Base-by-base conservation (phyloP, 192 early-diverging fungal genomes). In the Entomortierella parvispora region DNA sequence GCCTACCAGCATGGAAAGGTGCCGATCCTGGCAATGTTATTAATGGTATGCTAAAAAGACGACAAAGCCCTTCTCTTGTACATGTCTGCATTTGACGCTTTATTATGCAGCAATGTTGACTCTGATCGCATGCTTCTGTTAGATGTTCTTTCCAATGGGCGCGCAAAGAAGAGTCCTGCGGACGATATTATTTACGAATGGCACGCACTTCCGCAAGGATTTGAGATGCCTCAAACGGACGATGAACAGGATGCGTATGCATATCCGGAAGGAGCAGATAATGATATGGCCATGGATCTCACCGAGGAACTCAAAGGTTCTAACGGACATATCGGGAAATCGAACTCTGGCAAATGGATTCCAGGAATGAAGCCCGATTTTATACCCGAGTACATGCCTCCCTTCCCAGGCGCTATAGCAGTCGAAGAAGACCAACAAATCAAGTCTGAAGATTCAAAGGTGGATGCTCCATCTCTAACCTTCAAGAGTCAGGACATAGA, bases 11-110 rank as follows among this genome's bases (percentile, higher is more conserved):
- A 44, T 87, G 85, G 85, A 77, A 71, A 15, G 75, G 74, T 43
- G 78, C 79, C 1, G 83, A 87, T 72, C 85, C 85, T 8, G 80
- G 83, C 12, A 68, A 68, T 34, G 60, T 82, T 20, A 29, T 87
- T 15, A 54, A 71, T 66, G 83, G 85, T 87, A 80, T 54, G 59
- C 12, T 15, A n/a, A n/a, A n/a, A n/a, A 40, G 37, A 40, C 7
- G 37, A 40, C 5, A 40, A n/a, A n/a, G n/a, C n/a, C n/a, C n/a
- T n/a, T n/a, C n/a, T n/a, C n/a, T n/a, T n/a, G n/a, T n/a, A n/a
- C n/a, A n/a, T 49, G 4, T 17, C 14, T 53, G 25, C 8, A 29
- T 23, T 23, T 31, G 6, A 3, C 29, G 3, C 33, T 18, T 33
- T 31, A 2, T n/a, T 32, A 33, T n/a, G 5, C 34, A 52, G 12